phyloP scores from a whole-genome alignment of 768 basidiomycete species.

The Tricholoma matsutake region DNA sequence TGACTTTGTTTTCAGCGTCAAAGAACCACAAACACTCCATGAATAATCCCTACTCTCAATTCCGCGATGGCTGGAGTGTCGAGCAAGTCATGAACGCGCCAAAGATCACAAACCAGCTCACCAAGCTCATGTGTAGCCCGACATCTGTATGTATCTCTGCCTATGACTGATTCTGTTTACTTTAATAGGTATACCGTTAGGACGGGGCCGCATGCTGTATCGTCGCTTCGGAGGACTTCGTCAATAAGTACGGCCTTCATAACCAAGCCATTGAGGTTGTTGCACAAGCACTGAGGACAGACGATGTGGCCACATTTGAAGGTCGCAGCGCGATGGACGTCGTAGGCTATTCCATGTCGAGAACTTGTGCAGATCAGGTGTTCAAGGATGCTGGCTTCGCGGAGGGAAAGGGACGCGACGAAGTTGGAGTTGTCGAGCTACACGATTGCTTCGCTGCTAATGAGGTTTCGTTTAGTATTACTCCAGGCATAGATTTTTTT shows the following conservation, averaged over 20 bases:
- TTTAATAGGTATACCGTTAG: slow-evolving; percentile 28
- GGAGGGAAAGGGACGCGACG: slow-evolving; percentile 59
- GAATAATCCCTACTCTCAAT: slow-evolving; percentile 86
- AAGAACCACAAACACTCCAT: slow-evolving; percentile 84
- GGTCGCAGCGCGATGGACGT: slow-evolving; percentile 73
- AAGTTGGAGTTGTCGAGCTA: slow-evolving; percentile 81
- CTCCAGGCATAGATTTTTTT: neutral
- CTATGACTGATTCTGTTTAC: neutral
- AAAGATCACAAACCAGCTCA: slow-evolving; percentile 70
- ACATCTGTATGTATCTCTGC: slow-evolving; percentile 53
- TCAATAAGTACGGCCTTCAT: slow-evolving; percentile 65
- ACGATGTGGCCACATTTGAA: slow-evolving; percentile 62
- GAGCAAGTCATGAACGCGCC: slow-evolving; percentile 66
- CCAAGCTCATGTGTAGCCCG: slow-evolving; percentile 86
- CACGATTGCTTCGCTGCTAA: slow-evolving; percentile 87
- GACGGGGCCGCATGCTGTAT: slow-evolving; percentile 77
- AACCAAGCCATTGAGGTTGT: slow-evolving; percentile 88
- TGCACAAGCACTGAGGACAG: slow-evolving; percentile 62
- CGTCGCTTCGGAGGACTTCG: slow-evolving; percentile 76
- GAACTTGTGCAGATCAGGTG: slow-evolving; percentile 61
- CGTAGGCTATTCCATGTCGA: slow-evolving; percentile 78
- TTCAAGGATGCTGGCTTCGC: slow-evolving; percentile 71
- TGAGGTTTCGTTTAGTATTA: slow-evolving; percentile 45
- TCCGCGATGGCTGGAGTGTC: slow-evolving; percentile 72
- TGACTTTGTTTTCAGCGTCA: slow-evolving; percentile 43